Percentiles rank a stretch among this genome's conserved stretches.
phyloP scores from a whole-genome alignment of 2,329 filamentous ascomycete species.

The Exophiala phaeomuriformis region DNA sequence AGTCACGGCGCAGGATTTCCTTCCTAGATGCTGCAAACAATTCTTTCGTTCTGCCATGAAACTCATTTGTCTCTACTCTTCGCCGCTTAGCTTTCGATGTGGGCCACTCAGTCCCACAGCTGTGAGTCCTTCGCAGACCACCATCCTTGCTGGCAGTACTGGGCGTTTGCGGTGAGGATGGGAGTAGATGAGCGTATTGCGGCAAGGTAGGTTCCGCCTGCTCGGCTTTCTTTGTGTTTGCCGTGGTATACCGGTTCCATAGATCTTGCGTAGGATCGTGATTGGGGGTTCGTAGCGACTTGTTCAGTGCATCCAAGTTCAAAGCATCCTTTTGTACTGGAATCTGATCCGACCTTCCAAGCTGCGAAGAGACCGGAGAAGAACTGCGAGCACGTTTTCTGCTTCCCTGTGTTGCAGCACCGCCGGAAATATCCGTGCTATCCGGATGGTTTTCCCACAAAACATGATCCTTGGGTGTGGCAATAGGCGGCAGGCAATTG shows the following conservation, averaged over 20 bases:
- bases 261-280: slow-evolving; percentile 66
- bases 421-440: slow-evolving; percentile 38
- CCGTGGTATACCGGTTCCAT: slow-evolving; percentile 66
- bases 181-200: slow-evolving; percentile 57
- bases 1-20: slow-evolving; percentile 35
- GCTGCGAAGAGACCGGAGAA: slow-evolving; percentile 61
- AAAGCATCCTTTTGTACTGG: slow-evolving; percentile 40
- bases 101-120: slow-evolving; percentile 65
- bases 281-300: slow-evolving; percentile 57
- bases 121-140: slow-evolving; percentile 57
- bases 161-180: slow-evolving; percentile 63
- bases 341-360: slow-evolving; percentile 34
- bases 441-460: slow-evolving; percentile 49
- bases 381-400: slow-evolving; percentile 67
- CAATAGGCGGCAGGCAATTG: slow-evolving; percentile 41
- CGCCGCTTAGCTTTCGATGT: slow-evolving; percentile 54
- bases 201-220: slow-evolving; percentile 47
- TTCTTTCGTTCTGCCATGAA: slow-evolving; percentile 41
- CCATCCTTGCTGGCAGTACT: slow-evolving; percentile 41
- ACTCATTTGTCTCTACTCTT: slow-evolving; percentile 46
- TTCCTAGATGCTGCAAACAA: slow-evolving; percentile 38
- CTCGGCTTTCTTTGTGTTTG: slow-evolving; percentile 40
- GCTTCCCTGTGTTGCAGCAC: slow-evolving; percentile 42
- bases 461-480: slow-evolving; percentile 55
- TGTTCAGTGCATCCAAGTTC: slow-evolving; percentile 53